Evolutionary conservation across 106 monocot genomes (phyloP), one percentile per base, ranked within the genome.

Genomic region (Hemerocallis citrina): DNA sequence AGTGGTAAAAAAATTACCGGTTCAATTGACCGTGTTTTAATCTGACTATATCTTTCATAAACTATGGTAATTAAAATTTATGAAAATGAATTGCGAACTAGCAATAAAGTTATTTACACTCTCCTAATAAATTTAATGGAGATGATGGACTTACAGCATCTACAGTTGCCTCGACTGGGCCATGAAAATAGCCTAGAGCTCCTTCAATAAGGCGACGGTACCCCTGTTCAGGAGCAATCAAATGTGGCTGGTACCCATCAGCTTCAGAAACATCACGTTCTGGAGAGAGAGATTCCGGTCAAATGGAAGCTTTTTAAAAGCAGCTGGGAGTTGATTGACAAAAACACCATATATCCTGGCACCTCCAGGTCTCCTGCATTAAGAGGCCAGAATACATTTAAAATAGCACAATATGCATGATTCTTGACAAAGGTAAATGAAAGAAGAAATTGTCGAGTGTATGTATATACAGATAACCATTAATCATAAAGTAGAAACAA

Each of bases 141-240:
- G 36, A 35, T n/a, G n/a, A n/a, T 34, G 42, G 34, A n/a, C 78
- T 72, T 69, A 85, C 85, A 52, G 85, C 85, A 56, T 85, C 85
- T 6, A 85, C 80, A 23, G 85, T 77, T 63, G 80, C 85, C 59
- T 85, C 85, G 37, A 77, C 80, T 55, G 85, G 85, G 31, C 85
- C 85, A 64, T 49, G 72, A 34, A 85, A 85, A 45, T 70, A 85
- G 36, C 41, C 70, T 3, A 85, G 69, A 45, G 85, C 64, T 14
- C 85, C 80, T 52, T 85, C 85, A 13, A 85, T 85, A 19, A 85
- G 62, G 0, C 85, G 72, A 10, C 80, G 64, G 45, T 85, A 85
- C 20, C 85, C 85, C 70, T 85, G 85, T 59, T 85, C 85, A 20
- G 80, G 85, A 33, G 85, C 85, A 77, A 85, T 85, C 33, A 85